Base-by-base conservation (phyloP, 2,329 filamentous ascomycete species). In the Ophiocordyceps australis region DNA sequence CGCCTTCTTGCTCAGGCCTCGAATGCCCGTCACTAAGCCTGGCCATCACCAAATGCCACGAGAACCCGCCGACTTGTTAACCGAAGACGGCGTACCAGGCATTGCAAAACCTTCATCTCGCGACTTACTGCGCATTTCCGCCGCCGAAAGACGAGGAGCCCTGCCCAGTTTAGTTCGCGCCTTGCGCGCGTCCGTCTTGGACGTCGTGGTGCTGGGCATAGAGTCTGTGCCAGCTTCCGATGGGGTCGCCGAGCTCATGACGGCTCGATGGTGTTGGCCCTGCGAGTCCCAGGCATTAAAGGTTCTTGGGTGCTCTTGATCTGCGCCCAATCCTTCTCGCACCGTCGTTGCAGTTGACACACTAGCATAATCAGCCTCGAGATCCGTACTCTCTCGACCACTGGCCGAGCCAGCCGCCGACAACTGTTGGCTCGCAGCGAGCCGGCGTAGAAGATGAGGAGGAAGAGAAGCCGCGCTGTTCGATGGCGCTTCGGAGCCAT, bases 221-320 rank as follows among this genome's bases (percentile, higher is more conserved):
- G 28, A 31, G 3, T 31, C 31, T 1, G 33, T 36, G 2, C 25
- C 27, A 2, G 29, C 22, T 21, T 30, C 36, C 2, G 41, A 43
- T 13, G 25, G 23, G 4, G 32, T 23, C 0, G 46, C 45, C 3
- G 35, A 32, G 1, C 34, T 28, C 28, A 48, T 49, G 20, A 30
- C 15, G 1, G 14, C 28, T 3, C 25, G 24, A 16, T 47, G 30
- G 5, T 28, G 35, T 1, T 29, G 31, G 1, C 49, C 49, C 5
- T 20, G 28, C 1, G 36, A 12, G 8, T 46, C 45, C 46, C 47
- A 52, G 3, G 43, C 45, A 16, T 47, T 50, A 34, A 33, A 50
- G 0, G 22, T 17, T 1, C 39, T 24, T 3, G 19, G 12, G 9
- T 10, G 5, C 23, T 25, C 8, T 20, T 26, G 5, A 6, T 18